Percentiles rank a stretch among this genome's conserved stretches.
Evolutionary conservation across 129 eudicot genomes (phyloP).

Genomic region (Helichrysum umbraculigerum): DNA sequence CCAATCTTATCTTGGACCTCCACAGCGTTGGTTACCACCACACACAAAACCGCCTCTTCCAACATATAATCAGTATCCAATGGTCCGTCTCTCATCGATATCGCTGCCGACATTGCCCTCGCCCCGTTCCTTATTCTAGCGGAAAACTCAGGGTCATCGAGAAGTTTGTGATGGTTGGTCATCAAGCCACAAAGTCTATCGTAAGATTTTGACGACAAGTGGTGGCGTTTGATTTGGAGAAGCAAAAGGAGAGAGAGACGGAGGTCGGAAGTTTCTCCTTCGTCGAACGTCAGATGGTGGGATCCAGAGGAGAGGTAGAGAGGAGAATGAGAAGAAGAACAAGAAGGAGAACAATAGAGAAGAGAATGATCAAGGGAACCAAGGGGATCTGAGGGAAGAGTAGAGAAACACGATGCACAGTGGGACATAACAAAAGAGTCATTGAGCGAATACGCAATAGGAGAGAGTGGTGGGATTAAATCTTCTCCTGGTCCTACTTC

Average conservation of each 20-base stretch:
- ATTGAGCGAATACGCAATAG: conserved; percentile 41
- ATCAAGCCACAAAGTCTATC: conserved; percentile 49
- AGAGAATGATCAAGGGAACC: background rate
- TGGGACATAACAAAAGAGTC: conserved; percentile 36
- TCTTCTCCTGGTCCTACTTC: conserved; percentile 32
- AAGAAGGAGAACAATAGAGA: conserved; percentile 47
- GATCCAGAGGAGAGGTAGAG: conserved; percentile 46
- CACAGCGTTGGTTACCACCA: conserved; percentile 68
- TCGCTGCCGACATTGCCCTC: conserved; percentile 42
- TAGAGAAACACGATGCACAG: conserved; percentile 62
- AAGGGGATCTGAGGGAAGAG: conserved; percentile 23
- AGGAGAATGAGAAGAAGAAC: conserved; percentile 42
- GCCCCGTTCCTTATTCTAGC: conserved; percentile 48
- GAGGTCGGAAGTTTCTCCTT: conserved; percentile 49
- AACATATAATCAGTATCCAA: conserved; percentile 3
- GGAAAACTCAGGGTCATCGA: conserved; percentile 26
- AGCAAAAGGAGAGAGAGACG: conserved; percentile 67
- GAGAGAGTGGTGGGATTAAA: conserved; percentile 60
- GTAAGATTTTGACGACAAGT: background rate
- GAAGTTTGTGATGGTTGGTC: conserved; percentile 41
- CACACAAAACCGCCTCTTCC: conserved; percentile 56
- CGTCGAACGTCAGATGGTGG: conserved; percentile 36
- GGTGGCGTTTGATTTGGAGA: conserved; percentile 22
- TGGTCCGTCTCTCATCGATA: conserved; percentile 7
- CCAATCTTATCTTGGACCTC: conserved; percentile 61